phyloP scores from a whole-genome alignment of 768 basidiomycete species.

The Lactarius deliciosus region DNA sequence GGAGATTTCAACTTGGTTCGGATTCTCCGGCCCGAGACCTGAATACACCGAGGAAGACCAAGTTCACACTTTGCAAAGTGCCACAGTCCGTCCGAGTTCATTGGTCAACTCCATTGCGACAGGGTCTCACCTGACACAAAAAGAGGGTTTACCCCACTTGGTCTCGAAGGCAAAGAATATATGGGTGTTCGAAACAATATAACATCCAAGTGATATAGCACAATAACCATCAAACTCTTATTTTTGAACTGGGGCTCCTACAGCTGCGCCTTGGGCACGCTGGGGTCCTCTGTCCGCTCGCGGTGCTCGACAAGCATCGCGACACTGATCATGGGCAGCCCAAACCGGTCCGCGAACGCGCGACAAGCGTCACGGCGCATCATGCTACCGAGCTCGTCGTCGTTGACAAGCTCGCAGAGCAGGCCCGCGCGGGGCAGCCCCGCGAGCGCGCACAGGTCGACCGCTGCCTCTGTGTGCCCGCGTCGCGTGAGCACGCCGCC shows the following conservation, averaged over 20 bases:
- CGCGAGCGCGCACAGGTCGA: conserved; percentile 84
- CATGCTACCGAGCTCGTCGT: conserved; percentile 87
- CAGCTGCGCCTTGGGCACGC: background rate
- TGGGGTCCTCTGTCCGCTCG: conserved; percentile 22
- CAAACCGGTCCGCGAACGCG: conserved; percentile 86
- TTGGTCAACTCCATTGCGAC: background rate
- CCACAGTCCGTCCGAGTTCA: no score
- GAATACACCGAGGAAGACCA: no score
- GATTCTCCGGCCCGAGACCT: no score
- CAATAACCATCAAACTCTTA: background rate
- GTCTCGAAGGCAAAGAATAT: background rate
- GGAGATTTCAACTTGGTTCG: no score
- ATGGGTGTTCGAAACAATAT: background rate
- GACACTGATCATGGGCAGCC: conserved; percentile 92
- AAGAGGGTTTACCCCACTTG: no score
- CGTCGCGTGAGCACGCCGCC: conserved; percentile 85
- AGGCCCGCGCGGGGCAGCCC: conserved; percentile 70
- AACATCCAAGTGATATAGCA: background rate
- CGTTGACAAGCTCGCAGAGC: conserved; percentile 94
- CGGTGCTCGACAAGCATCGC: conserved; percentile 67
- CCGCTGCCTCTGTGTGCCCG: conserved; percentile 90
- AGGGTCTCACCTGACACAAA: background rate
- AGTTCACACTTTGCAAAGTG: background rate
- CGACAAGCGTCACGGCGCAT: conserved; percentile 93
- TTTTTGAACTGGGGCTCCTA: background rate